Conservation (phyloP, 73 alveolate genomes). For the Paraurostyla sp. region DNA sequence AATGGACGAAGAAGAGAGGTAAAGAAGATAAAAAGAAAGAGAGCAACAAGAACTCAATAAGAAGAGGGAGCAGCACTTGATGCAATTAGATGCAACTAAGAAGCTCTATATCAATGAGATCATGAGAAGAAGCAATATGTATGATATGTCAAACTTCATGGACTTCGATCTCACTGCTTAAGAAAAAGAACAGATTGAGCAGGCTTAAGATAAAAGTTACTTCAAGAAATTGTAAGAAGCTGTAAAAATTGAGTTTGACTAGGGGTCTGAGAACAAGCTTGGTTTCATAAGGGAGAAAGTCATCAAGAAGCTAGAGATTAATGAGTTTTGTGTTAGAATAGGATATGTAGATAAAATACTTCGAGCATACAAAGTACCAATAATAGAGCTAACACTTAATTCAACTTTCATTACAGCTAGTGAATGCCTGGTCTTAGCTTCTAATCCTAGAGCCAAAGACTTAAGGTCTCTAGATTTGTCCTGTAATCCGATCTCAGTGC, state of each 20-base stretch:
- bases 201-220: background rate
- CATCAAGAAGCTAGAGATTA: background rate
- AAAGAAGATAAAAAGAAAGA: slow-evolving; percentile 3
- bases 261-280: background rate
- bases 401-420: slow-evolving; percentile 56
- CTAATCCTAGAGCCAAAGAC: slow-evolving; percentile 31
- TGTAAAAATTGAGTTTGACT: slow-evolving; percentile 35
- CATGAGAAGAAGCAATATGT: slow-evolving; percentile 36
- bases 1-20: slow-evolving; percentile 27
- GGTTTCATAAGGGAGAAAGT: background rate
- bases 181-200: slow-evolving; percentile 6
- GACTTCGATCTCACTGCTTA: slow-evolving; percentile 27
- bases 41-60: background rate
- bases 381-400: slow-evolving; percentile 30
- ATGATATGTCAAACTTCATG: background rate
- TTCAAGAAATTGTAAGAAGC: slow-evolving; percentile 35
- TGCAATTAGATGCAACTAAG: slow-evolving; percentile 30
- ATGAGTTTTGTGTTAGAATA: slow-evolving; percentile 27
- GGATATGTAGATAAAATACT: slow-evolving; percentile 46
- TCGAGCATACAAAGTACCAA: background rate
- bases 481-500: slow-evolving; percentile 59
- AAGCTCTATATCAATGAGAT: slow-evolving; percentile 41
- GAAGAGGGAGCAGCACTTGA: slow-evolving; percentile 26
- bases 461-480: slow-evolving; percentile 24
- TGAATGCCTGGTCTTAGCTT: slow-evolving; percentile 52